Conservation (phyloP, 192 early-diverging fungal genomes). For the Coemansia sp. region DNA sequence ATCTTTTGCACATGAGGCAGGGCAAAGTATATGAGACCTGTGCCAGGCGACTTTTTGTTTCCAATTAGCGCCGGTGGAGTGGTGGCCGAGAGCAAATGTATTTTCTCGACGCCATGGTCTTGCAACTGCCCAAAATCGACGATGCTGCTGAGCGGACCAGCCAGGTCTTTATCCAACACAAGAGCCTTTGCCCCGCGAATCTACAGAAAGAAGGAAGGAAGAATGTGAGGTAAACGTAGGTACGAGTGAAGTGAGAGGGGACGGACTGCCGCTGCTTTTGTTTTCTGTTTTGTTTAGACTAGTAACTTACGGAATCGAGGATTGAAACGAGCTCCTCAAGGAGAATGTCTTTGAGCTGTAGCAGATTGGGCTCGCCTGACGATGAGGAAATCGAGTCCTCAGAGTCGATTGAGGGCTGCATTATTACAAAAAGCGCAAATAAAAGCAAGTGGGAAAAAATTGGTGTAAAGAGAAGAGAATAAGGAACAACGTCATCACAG, state of each 20-base stretch:
- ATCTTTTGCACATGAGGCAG: slow-evolving; percentile 74
- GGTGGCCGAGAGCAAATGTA: slow-evolving; percentile 74
- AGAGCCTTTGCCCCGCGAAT: slow-evolving; percentile 87
- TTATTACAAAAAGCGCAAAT: background rate
- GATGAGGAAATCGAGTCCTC: no score
- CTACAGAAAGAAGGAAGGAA: slow-evolving; percentile 43
- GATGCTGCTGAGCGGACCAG: slow-evolving; percentile 78
- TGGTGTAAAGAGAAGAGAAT: slow-evolving; percentile 5
- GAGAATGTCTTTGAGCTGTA: slow-evolving; percentile 37
- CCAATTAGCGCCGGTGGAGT: slow-evolving; percentile 63
- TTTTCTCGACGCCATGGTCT: slow-evolving; percentile 96
- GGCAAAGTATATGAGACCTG: slow-evolving; percentile 79
- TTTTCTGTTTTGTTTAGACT: background rate
- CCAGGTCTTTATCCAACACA: slow-evolving; percentile 81
- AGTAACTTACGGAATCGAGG: slow-evolving; percentile 38
- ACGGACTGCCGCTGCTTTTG: background rate
- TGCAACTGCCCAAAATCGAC: slow-evolving; percentile 86
- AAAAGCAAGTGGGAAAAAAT: background rate
- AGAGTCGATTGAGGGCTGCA: no score
- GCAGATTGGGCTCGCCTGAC: slow-evolving; percentile 21
- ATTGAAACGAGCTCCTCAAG: slow-evolving; percentile 46
- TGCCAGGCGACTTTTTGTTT: slow-evolving; percentile 56
- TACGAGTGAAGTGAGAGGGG: background rate
- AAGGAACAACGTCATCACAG: no score
- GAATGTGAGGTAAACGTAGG: background rate